phyloP scores from a whole-genome alignment of 345 rosid species.

The Eucalyptus victrix region DNA sequence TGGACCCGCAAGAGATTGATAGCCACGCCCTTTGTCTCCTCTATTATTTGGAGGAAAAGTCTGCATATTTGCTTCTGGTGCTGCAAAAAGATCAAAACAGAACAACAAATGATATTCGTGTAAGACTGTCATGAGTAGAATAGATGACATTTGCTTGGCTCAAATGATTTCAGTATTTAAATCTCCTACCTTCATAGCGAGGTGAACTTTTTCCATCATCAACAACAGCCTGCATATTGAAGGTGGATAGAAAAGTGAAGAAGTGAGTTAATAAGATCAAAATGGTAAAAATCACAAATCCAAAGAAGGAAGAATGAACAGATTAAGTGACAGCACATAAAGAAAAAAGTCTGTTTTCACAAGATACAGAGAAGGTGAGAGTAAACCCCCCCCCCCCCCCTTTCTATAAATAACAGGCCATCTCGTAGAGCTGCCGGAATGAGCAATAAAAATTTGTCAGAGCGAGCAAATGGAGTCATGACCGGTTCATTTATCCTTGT shows the following conservation, averaged over 20 bases:
- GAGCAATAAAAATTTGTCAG: background rate
- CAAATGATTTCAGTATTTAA: background rate
- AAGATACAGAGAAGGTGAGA: background rate
- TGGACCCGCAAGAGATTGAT: slow-evolving; percentile 59
- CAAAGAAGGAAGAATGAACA: background rate
- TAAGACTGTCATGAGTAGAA: background rate
- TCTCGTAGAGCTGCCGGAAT: background rate
- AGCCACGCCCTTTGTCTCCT: slow-evolving; percentile 42
- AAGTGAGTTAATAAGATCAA: background rate
- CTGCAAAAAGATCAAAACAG: slow-evolving; percentile 20
- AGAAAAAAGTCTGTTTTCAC: background rate
- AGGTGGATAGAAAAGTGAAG: background rate
- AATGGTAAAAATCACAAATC: background rate
- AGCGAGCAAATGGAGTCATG: background rate
- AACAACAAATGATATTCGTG: background rate
- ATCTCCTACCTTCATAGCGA: slow-evolving; percentile 36
- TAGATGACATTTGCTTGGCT: background rate
- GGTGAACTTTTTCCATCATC: slow-evolving; percentile 30
- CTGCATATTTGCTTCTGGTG: slow-evolving; percentile 62
- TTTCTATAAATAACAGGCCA: background rate
- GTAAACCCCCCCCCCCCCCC: too few species aligned
- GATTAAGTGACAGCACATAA: background rate
- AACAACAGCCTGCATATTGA: slow-evolving; percentile 42
- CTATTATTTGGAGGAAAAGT: slow-evolving; percentile 48
- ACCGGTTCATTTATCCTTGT: background rate